Percentiles rank a stretch among this genome's conserved stretches.
Conservation (phyloP, 257 asterid species). For the Handroanthus guayacan region DNA sequence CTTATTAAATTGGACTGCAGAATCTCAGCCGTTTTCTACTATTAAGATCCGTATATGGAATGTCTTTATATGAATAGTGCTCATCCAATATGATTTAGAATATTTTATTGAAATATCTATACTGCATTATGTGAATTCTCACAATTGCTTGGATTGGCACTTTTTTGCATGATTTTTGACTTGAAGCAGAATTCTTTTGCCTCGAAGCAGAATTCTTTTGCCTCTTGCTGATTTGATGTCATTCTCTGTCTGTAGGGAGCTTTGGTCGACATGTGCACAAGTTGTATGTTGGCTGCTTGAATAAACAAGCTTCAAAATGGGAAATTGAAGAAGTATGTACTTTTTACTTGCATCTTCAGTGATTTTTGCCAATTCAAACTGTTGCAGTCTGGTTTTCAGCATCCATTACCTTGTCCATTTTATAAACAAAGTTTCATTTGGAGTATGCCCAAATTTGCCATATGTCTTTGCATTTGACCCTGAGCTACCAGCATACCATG, state of each 20-base stretch:
- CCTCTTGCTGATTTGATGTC: conserved; percentile 35
- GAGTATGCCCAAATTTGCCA: conserved; percentile 15
- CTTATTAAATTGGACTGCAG: background rate
- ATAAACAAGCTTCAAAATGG: conserved; percentile 64
- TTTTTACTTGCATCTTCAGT: conserved; percentile 14
- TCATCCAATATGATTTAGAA: background rate
- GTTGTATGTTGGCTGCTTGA: conserved; percentile 82
- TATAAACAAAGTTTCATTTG: conserved; percentile 17
- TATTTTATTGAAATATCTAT: background rate
- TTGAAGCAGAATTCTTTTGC: conserved; percentile 15
- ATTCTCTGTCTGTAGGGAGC: conserved; percentile 55
- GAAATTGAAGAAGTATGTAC: conserved; percentile 83
- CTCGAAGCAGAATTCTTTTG: conserved; percentile 15
- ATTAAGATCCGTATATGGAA: conserved; percentile 5
- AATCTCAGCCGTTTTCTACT: conserved; percentile 11
- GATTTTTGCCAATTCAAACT: conserved; percentile 14
- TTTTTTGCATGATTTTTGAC: conserved; percentile 17
- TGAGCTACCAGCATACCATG: background rate
- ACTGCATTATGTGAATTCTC: conserved; percentile 7
- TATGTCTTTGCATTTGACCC: conserved; percentile 6
- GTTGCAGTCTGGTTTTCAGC: conserved; percentile 22
- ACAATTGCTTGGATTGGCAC: conserved; percentile 12
- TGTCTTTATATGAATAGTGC: background rate
- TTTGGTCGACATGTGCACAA: conserved; percentile 55
- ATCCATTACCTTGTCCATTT: conserved; percentile 12